phyloP scores from a whole-genome alignment of 345 rosid genomes.

The Trapa bicornis region DNA sequence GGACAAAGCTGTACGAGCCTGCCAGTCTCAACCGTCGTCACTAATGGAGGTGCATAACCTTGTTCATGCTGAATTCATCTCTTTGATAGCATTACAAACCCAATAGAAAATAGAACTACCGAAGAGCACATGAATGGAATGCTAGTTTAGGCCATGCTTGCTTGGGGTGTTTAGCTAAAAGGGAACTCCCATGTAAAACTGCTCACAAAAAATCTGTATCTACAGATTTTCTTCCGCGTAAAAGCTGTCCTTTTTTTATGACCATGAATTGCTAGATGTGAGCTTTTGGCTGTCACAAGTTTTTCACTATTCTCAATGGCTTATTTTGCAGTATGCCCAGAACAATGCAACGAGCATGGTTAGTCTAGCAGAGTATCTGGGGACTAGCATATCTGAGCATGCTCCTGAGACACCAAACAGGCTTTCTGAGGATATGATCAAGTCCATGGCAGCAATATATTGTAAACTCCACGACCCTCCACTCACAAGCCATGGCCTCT shows the following conservation, averaged over 20 bases:
- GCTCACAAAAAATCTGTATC: background rate
- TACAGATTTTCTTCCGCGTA: background rate
- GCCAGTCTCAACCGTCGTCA: slow-evolving; percentile 77
- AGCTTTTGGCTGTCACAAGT: background rate
- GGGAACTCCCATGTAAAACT: too few species aligned
- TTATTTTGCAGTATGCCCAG: slow-evolving; percentile 50
- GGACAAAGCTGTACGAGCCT: slow-evolving; percentile 47
- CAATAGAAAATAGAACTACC: background rate
- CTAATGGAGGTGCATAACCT: slow-evolving; percentile 49
- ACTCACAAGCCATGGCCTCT: slow-evolving; percentile 39
- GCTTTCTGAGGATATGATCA: slow-evolving; percentile 91
- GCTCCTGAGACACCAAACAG: slow-evolving; percentile 82
- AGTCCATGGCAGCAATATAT: slow-evolving; percentile 80
- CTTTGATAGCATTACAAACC: background rate
- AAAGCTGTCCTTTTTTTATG: background rate
- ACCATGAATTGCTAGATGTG: background rate
- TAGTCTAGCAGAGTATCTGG: slow-evolving; percentile 93
- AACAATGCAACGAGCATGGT: slow-evolving; percentile 47
- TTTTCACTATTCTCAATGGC: background rate
- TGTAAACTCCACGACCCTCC: slow-evolving; percentile 91
- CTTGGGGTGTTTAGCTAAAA: too few species aligned
- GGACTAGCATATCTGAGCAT: slow-evolving; percentile 79
- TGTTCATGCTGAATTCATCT: background rate
- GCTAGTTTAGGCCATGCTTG: background rate
- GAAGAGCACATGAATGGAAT: background rate